Evolutionary conservation across 352 stramenopile species (phyloP).

Genomic region (Chrysophaeum taylorii): DNA sequence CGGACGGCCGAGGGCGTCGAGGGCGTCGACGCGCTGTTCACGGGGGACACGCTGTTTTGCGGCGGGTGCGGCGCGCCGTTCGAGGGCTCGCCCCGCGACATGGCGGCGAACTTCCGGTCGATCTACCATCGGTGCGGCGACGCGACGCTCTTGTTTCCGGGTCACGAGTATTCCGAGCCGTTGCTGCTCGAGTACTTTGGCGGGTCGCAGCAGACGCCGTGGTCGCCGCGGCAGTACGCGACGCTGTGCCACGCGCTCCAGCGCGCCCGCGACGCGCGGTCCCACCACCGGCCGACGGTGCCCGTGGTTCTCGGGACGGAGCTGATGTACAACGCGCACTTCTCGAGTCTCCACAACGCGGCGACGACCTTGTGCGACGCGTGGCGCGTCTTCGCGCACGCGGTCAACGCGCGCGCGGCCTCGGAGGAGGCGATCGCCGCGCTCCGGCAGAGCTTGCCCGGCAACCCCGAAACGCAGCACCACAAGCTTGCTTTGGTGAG

Average conservation of each 20-base stretch:
- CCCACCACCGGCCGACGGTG: background rate
- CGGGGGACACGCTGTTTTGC: slow-evolving; percentile 10
- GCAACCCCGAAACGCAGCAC: too few species aligned
- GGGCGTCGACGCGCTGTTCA: background rate
- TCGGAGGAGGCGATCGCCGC: background rate
- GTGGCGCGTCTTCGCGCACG: background rate
- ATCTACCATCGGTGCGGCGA: background rate
- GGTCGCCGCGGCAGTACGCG: background rate
- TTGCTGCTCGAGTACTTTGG: slow-evolving; percentile 11
- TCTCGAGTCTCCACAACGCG: background rate
- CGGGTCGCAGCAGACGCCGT: slow-evolving; percentile 1
- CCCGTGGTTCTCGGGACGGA: background rate
- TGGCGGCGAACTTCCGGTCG: background rate
- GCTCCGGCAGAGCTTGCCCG: too few species aligned
- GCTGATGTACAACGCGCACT: slow-evolving; percentile 3
- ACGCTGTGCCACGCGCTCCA: background rate
- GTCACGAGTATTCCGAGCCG: slow-evolving; percentile 13
- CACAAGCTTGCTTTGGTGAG: too few species aligned
- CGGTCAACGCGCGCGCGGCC: background rate
- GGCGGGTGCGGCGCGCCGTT: slow-evolving; percentile 12
- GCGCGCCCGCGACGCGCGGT: background rate
- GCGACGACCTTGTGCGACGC: background rate
- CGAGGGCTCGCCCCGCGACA: background rate
- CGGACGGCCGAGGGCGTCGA: too few species aligned
- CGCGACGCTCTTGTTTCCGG: background rate